Evolutionary conservation across 116 monocot species (phyloP).

Genomic region (Posidonia oceanica): DNA sequence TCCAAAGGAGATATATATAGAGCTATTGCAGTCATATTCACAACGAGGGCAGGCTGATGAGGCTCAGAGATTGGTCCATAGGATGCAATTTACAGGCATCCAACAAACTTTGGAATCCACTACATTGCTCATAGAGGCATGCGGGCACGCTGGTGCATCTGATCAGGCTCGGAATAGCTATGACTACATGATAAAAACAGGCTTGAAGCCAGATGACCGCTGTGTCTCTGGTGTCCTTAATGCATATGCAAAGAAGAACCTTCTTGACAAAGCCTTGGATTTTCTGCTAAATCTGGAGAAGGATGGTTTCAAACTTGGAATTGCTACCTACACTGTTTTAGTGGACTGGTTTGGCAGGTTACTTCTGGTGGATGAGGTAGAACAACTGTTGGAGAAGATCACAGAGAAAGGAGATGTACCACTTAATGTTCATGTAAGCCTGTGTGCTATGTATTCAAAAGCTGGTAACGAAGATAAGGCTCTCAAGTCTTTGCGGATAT

Average conservation of each 20-base stretch:
- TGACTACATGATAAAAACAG: constrained; percentile 37
- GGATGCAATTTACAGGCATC: constrained; percentile 61
- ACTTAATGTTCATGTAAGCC: constrained; percentile 46
- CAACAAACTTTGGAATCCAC: constrained; percentile 39
- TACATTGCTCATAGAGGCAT: constrained; percentile 51
- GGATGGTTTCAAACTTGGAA: constrained; percentile 54
- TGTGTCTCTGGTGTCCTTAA: constrained; percentile 50
- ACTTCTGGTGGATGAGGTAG: constrained; percentile 76
- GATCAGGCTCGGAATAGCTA: constrained; percentile 52
- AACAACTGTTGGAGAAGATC: constrained; percentile 41
- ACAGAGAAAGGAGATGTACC: constrained; percentile 39
- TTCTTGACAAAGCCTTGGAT: constrained; percentile 69
- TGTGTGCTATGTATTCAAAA: constrained; percentile 67
- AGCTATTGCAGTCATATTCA: constrained; percentile 40
- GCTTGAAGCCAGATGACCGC: constrained; percentile 55
- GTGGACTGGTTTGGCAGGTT: constrained; percentile 70
- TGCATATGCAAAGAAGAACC: constrained; percentile 56
- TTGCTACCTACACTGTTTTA: constrained; percentile 49
- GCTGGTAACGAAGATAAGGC: constrained; percentile 35
- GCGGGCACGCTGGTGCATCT: constrained; percentile 23
- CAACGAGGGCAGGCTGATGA: constrained; percentile 36
- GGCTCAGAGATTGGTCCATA: constrained; percentile 42
- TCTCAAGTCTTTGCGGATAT: constrained; percentile 32
- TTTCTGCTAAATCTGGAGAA: constrained; percentile 62
- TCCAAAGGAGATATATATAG: constrained; percentile 50